Evolutionary conservation across 108 stramenopile genomes (phyloP).

Genomic region (Skeletonema potamos): DNA sequence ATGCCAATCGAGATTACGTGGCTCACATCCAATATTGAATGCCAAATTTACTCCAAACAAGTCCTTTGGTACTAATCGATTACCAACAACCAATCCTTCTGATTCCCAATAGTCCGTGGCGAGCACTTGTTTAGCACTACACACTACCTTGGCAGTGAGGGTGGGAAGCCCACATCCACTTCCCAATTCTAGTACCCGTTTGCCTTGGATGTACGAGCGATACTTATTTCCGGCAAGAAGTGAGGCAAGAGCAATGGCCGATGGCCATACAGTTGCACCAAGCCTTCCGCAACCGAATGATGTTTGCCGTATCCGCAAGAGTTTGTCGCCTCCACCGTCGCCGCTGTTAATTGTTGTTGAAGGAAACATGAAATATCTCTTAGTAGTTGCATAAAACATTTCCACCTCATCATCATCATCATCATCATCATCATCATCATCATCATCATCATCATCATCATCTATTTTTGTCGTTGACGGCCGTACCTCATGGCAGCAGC

Average conservation of each 20-base stretch:
- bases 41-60: constrained; percentile 44
- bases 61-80: constrained; percentile 44
- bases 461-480: not conserved
- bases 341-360: not conserved
- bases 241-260: constrained; percentile 32
- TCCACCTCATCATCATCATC: constrained; percentile 50
- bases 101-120: constrained; percentile 50
- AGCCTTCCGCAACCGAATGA: constrained; percentile 52
- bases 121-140: constrained; percentile 3
- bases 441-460: no score
- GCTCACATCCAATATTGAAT: constrained; percentile 22
- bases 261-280: constrained; percentile 45
- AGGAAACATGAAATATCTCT: constrained; percentile 34
- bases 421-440: not conserved
- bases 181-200: constrained; percentile 36
- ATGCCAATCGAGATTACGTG: constrained; percentile 45
- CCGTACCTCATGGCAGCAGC: not conserved
- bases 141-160: constrained; percentile 22
- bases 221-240: constrained; percentile 1
- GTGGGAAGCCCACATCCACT: constrained; percentile 46
- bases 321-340: not conserved
- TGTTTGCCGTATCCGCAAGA: constrained; percentile 29
- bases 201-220: constrained; percentile 8
- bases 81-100: constrained; percentile 1
- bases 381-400: constrained; percentile 33